phyloP scores from a whole-genome alignment of 352 stramenopile genomes.

The Phytophthora europaea region DNA sequence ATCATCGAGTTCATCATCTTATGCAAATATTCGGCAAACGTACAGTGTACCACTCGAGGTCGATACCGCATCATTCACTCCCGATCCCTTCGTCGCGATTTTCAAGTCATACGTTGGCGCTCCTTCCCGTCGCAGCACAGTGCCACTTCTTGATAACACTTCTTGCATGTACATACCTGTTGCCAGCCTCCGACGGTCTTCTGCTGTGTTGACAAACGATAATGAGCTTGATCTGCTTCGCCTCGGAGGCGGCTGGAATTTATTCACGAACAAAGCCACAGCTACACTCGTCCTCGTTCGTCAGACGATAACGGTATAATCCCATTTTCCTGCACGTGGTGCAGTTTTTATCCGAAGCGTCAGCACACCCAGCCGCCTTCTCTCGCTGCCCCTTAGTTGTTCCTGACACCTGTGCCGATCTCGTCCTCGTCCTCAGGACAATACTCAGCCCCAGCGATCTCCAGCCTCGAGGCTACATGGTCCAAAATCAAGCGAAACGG shows the following conservation, averaged over 20 bases:
- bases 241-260: neutral
- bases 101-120: neutral
- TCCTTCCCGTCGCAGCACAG: neutral
- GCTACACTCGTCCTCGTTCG: neutral
- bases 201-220: slow-evolving; percentile 2
- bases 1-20: neutral
- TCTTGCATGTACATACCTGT: neutral
- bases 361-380: neutral
- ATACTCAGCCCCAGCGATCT: neutral
- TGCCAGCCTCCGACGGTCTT: neutral
- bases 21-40: neutral
- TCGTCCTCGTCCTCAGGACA: slow-evolving; percentile 8
- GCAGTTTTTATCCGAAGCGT: slow-evolving; percentile 1
- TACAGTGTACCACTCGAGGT: neutral
- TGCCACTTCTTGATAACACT: neutral
- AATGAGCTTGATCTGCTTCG: neutral
- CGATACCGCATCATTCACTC: neutral
- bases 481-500: neutral
- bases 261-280: neutral
- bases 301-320: neutral
- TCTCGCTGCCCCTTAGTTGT: neutral
- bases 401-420: neutral
- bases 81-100: neutral
- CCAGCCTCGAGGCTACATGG: neutral
- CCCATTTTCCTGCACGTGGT: neutral